These are phyloP conservation scores for Eimeria zaria DNA, from an alignment of 169 alveolate species.

Conservation along the genomic window DNA sequence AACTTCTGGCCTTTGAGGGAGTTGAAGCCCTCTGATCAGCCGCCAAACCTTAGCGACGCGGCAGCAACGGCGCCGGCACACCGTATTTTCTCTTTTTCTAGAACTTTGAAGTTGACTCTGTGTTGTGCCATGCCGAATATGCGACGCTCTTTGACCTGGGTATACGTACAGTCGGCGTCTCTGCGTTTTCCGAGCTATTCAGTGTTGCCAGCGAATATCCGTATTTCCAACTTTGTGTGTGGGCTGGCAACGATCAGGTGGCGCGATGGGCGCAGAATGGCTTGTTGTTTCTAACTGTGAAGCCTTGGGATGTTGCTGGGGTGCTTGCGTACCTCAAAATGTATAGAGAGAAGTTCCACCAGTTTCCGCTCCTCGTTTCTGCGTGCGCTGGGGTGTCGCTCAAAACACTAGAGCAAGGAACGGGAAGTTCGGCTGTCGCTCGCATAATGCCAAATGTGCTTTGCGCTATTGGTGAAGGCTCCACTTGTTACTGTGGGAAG, in stretches of 20 bases:
- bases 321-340: not conserved
- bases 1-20: not conserved
- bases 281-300: slow-evolving; percentile 40
- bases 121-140: not conserved
- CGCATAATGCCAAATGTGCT: slow-evolving; percentile 64
- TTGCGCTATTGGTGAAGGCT: slow-evolving; percentile 44
- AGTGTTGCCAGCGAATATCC: not conserved
- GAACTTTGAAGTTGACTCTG: not conserved
- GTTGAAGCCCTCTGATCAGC: not conserved
- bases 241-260: not conserved
- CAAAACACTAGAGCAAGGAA: not conserved
- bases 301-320: not conserved
- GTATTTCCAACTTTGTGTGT: not conserved
- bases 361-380: not conserved
- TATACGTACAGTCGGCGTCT: not conserved
- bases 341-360: not conserved
- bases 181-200: not conserved
- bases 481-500: slow-evolving; percentile 9
- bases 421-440: not conserved
- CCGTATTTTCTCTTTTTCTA: not conserved
- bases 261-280: not conserved
- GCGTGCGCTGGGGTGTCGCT: slow-evolving; percentile 50
- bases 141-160: not conserved
- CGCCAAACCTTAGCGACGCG: not conserved
- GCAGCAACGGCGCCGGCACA: not conserved